Conservation (phyloP, 2,329 filamentous ascomycete species). For the Phoma sp. region DNA sequence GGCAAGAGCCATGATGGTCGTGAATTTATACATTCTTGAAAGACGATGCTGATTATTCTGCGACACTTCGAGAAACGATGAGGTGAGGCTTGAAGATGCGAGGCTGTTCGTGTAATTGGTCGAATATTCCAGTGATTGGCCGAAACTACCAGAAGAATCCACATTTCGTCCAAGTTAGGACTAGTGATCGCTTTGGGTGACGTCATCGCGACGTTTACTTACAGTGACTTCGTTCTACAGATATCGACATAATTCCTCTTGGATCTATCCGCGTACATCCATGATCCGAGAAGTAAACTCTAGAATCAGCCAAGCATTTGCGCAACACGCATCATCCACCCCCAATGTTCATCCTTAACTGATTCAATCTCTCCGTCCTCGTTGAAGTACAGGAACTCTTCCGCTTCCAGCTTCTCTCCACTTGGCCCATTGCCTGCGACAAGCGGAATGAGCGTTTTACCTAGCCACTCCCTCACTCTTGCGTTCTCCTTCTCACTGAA, state of each 20-base stretch:
- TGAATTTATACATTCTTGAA: constrained; percentile 7
- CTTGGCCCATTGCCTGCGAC: background rate
- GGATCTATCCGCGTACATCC: background rate
- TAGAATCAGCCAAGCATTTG: background rate
- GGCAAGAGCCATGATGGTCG: background rate
- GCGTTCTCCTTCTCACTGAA: constrained; percentile 1
- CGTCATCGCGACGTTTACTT: background rate
- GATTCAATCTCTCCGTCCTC: background rate
- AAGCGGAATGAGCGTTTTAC: constrained; percentile 1
- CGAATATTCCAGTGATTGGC: constrained; percentile 17
- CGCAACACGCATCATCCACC: constrained; percentile 6
- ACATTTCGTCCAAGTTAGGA: background rate
- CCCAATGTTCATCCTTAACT: constrained; percentile 4
- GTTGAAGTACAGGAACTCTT: constrained; percentile 7
- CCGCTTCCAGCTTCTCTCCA: background rate
- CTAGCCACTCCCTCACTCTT: constrained; percentile 5
- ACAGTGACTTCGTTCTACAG: too few species aligned
- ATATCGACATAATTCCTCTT: background rate
- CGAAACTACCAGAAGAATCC: constrained; percentile 17
- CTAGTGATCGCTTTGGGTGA: background rate
- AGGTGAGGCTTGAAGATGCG: constrained; percentile 3
- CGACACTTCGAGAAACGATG: background rate
- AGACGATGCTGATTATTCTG: background rate
- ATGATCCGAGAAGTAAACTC: background rate
- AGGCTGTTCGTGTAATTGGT: constrained; percentile 17